Conservation (phyloP, 352 stramenopile species). For the Phytophthora idaei region DNA sequence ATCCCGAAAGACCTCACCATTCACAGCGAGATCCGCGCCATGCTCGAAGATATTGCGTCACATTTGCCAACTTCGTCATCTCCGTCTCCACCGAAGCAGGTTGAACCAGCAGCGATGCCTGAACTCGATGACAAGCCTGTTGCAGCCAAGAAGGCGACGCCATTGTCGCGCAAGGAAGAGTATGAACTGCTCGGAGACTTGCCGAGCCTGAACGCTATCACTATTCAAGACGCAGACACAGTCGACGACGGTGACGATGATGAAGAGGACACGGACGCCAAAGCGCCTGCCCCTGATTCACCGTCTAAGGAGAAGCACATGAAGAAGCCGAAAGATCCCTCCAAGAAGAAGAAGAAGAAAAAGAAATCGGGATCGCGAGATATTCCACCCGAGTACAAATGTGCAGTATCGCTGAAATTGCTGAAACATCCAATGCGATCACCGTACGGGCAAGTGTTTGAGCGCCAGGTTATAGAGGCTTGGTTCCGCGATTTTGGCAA, state of each 20-base stretch:
- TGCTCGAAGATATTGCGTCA: conserved; percentile 75
- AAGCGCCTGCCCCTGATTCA: conserved; percentile 24
- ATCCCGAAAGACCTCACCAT: conserved; percentile 79
- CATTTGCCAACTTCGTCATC: conserved; percentile 33
- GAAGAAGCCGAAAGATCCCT: conserved; percentile 32
- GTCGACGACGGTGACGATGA: conserved; percentile 33
- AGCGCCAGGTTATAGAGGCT: conserved; percentile 75
- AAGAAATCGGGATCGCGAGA: conserved; percentile 35
- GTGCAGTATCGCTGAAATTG: conserved; percentile 74
- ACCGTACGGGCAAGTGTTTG: conserved; percentile 80
- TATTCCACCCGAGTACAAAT: conserved; percentile 68
- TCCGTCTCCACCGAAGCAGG: conserved; percentile 22
- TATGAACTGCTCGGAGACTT: conserved; percentile 81
- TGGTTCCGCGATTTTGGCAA: conserved; percentile 88
- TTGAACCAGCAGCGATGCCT: conserved; percentile 19
- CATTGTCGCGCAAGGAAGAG: conserved; percentile 81
- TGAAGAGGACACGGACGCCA: conserved; percentile 38
- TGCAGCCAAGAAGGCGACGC: conserved; percentile 36
- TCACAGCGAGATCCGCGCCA: conserved; percentile 75
- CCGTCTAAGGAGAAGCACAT: conserved; percentile 29
- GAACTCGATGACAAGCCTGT: conserved; percentile 46
- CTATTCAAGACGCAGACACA: conserved; percentile 57
- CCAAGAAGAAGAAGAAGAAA: conserved; percentile 47
- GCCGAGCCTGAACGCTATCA: conserved; percentile 64
- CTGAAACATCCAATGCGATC: conserved; percentile 72